Percentiles rank a stretch among this genome's conserved stretches.
phyloP scores from a whole-genome alignment of 139 green algal species.

The Cymbomonas tetramitiformis region DNA sequence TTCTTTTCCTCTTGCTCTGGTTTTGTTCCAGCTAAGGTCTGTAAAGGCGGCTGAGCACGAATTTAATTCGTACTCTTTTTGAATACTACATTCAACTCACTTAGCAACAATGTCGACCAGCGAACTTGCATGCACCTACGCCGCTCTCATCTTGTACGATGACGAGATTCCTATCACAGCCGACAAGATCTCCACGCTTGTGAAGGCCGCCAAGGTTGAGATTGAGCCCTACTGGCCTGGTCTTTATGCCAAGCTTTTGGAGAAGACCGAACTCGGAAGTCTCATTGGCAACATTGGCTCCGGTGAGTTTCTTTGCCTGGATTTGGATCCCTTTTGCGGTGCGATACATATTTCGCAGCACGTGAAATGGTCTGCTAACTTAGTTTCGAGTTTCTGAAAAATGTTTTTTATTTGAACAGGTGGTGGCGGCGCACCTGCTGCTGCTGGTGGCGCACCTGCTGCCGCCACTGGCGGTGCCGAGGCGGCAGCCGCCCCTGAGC shows the following conservation, averaged over 20 bases:
- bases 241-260: constrained; percentile 91
- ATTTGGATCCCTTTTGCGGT: background rate
- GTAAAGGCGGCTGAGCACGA: too few relatives aligned
- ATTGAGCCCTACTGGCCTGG: constrained; percentile 90
- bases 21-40: too few relatives aligned
- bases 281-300: constrained; percentile 92
- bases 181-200: constrained; percentile 82
- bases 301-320: constrained; percentile 28
- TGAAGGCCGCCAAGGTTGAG: constrained; percentile 70
- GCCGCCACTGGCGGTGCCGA: constrained; percentile 31
- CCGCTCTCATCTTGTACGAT: constrained; percentile 86
- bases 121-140: constrained; percentile 89
- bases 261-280: constrained; percentile 81
- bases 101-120: constrained; percentile 54
- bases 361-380: background rate
- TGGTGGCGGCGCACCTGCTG: constrained; percentile 20
- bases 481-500: constrained; percentile 48
- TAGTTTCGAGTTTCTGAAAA: background rate
- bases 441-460: constrained; percentile 32
- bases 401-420: background rate
- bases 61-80: too few relatives aligned
- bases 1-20: too few relatives aligned
- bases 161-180: constrained; percentile 76
- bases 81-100: too few relatives aligned
- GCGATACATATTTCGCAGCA: background rate